phyloP scores from a whole-genome alignment of 371 early-diverging fungal genomes.

The Mucor circinelloides region DNA sequence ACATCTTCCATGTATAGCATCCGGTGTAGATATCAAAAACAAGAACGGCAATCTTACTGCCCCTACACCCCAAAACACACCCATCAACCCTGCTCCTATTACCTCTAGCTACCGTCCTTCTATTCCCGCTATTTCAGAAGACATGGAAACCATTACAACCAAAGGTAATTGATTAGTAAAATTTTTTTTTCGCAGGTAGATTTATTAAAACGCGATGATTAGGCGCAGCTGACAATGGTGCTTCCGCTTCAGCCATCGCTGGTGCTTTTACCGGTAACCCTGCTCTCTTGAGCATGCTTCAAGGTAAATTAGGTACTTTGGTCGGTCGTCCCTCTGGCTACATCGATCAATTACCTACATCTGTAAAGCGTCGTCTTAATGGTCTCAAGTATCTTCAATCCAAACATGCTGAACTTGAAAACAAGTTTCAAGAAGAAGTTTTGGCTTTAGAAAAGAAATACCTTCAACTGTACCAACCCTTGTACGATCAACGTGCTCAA shows the following conservation, averaged over 20 bases:
- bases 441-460: conserved; percentile 94
- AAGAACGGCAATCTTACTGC: conserved; percentile 54
- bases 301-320: conserved; percentile 75
- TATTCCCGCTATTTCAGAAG: conserved; percentile 49
- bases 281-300: conserved; percentile 60
- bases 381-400: conserved; percentile 84
- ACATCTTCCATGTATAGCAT: conserved; percentile 2
- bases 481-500: conserved; percentile 83
- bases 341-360: conserved; percentile 73
- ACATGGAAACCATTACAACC: conserved; percentile 46
- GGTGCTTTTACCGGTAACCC: conserved; percentile 51
- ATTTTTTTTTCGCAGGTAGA: not conserved
- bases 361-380: conserved; percentile 81
- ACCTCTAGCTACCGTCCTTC: conserved; percentile 54
- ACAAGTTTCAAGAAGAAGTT: conserved; percentile 87
- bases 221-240: conserved; percentile 24
- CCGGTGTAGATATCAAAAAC: conserved; percentile 43
- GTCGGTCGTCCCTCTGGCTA: conserved; percentile 85
- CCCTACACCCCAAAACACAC: conserved; percentile 80
- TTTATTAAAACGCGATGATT: conserved; percentile 1
- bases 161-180: conserved; percentile 13
- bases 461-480: conserved; percentile 75
- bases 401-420: conserved; percentile 80
- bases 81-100: conserved; percentile 68
- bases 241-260: conserved; percentile 23